Base-by-base conservation (phyloP, 2,329 filamentous ascomycete species). In the Alternaria conjuncta region DNA sequence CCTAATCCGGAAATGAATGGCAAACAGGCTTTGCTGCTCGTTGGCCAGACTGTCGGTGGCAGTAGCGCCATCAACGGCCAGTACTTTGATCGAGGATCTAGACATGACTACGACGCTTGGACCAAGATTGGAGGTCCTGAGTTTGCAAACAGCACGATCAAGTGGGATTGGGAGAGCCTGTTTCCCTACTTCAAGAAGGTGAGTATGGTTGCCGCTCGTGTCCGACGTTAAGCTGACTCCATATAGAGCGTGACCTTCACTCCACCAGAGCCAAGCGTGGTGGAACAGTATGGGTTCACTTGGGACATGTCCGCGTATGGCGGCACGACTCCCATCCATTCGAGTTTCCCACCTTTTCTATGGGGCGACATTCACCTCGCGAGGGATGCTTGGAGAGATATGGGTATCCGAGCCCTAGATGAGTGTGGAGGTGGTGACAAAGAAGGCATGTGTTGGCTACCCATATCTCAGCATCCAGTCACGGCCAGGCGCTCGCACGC, bases 131-230 rank as follows among this genome's bases (percentile, higher is more conserved):
- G 63, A 6, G 56, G 57, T 30, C 61, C 56, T 25, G 50, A 60
- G 3, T 54, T 43, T n/a, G 41, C 51, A 12, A 20, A 13, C 12
- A 25, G 50, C 41, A 55, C 55, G 13, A 36, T 28, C 10, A 60
- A 36, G 15, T 71, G 68, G 68, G 44, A 65, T 6, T 71, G 68
- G 66, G 47, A 67, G 12, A 49, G 51, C n/a, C 18, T 71, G 20
- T 61, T 66, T 28, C 66, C 62, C 6, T 71, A 69, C 44, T 71
- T 67, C 53, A 65, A 67, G 36, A 62, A 61, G 41, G 60, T 32
- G 25, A n/a, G 50, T n/a, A 12, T 4, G 9, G 12, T 21, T 54
- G 20, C 23, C 20, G 28, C 8, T 21, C 12, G 32, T 50, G n/a
- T 7, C 23, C 15, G 11, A 10, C 12, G 11, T 13, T 11, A 9